Evolutionary conservation across 441 rosid genomes (phyloP).

Genomic region (Brassica balearica): DNA sequence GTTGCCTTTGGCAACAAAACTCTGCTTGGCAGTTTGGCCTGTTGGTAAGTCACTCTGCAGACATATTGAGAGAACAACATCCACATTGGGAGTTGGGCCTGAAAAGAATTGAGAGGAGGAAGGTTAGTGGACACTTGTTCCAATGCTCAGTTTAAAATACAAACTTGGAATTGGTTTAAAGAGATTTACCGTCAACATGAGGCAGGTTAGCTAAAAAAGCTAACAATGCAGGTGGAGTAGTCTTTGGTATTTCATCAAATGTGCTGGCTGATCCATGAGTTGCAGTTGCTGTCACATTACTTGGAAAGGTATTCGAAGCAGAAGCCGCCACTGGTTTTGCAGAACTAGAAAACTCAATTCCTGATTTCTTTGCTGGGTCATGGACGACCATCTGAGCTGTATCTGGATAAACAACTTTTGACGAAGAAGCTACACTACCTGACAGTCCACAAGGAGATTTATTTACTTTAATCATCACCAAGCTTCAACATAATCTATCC

Average conservation of each 20-base stretch:
- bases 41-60: slow-evolving; percentile 75
- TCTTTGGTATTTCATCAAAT: slow-evolving; percentile 76
- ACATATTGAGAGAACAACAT: slow-evolving; percentile 85
- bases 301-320: slow-evolving; percentile 52
- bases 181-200: slow-evolving; percentile 63
- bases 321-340: slow-evolving; percentile 50
- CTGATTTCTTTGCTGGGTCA: slow-evolving; percentile 80
- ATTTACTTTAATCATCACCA: slow-evolving; percentile 40
- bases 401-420: slow-evolving; percentile 69
- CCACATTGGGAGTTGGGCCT: slow-evolving; percentile 92
- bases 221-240: slow-evolving; percentile 74
- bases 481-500: slow-evolving; percentile 27
- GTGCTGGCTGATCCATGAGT: slow-evolving; percentile 54
- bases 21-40: slow-evolving; percentile 55
- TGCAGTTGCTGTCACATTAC: slow-evolving; percentile 47
- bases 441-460: slow-evolving; percentile 48
- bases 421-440: slow-evolving; percentile 55
- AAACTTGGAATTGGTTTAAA: slow-evolving; percentile 28
- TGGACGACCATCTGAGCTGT: slow-evolving; percentile 74
- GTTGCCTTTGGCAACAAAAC: slow-evolving; percentile 51
- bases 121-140: slow-evolving; percentile 15
- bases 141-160: not conserved
- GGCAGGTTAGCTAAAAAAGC: slow-evolving; percentile 88
- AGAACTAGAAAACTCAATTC: slow-evolving; percentile 55
- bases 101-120: slow-evolving; percentile 27